Evolutionary conservation across 1,139 yeast genomes (phyloP).

Genomic region (Hemisphaericaspora xylofermentans): DNA sequence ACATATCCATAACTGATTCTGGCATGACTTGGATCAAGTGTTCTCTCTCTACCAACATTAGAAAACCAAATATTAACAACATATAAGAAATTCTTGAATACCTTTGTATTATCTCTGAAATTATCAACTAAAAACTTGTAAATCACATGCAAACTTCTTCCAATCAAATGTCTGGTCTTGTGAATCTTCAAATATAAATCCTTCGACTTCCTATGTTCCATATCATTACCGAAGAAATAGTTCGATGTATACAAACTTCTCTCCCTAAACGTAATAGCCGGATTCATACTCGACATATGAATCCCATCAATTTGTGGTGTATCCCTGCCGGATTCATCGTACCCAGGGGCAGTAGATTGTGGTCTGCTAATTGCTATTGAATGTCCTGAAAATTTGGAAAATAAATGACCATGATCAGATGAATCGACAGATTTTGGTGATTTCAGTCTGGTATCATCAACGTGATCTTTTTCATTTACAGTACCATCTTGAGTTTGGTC

Average conservation of each 20-base stretch:
- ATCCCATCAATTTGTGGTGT: slow-evolving; percentile 46
- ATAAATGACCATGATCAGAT: slow-evolving; percentile 1
- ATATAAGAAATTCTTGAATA: slow-evolving; percentile 64
- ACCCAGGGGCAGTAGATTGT: slow-evolving; percentile 15
- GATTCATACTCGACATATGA: slow-evolving; percentile 45
- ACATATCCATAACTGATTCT: slow-evolving; percentile 37
- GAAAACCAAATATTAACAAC: slow-evolving; percentile 79
- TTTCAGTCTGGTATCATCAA: neutral
- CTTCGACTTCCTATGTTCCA: slow-evolving; percentile 45
- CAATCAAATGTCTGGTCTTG: slow-evolving; percentile 59
- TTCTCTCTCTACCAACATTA: slow-evolving; percentile 76
- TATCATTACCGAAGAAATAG: slow-evolving; percentile 56
- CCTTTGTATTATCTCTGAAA: slow-evolving; percentile 66
- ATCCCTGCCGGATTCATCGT: slow-evolving; percentile 34
- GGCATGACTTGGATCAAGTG: slow-evolving; percentile 55
- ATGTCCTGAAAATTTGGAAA: slow-evolving; percentile 4
- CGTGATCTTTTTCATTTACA: neutral
- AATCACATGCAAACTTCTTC: slow-evolving; percentile 64
- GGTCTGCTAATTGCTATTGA: slow-evolving; percentile 11
- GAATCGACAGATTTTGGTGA: neutral
- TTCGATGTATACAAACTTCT: slow-evolving; percentile 58
- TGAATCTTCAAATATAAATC: slow-evolving; percentile 63
- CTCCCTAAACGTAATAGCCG: slow-evolving; percentile 56
- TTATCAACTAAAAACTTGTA: slow-evolving; percentile 48
- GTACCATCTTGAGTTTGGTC: slow-evolving; percentile 12